Evolutionary conservation across 139 green algal genomes (phyloP).

Genomic region (Micractinium sp.): DNA sequence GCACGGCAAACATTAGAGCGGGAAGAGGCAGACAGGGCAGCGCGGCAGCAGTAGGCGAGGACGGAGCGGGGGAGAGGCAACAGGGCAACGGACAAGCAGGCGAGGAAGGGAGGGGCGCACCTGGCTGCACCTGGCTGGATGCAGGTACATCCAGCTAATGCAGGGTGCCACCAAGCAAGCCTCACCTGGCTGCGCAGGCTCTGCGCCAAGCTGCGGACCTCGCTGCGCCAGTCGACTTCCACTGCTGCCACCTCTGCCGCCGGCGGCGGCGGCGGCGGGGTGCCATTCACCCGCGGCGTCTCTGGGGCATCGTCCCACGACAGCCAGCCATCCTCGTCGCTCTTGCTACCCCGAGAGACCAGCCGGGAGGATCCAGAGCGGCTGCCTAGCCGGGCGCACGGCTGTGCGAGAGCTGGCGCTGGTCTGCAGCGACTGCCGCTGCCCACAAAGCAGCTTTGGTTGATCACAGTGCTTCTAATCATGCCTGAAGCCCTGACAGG

Average conservation of each 20-base stretch:
- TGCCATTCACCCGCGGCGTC: neutral
- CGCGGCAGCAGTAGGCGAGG: too few relatives aligned
- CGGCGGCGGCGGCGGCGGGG: neutral
- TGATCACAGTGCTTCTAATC: too few relatives aligned
- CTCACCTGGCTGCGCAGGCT: conserved; percentile 28
- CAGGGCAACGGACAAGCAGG: too few relatives aligned
- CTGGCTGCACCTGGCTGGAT: neutral
- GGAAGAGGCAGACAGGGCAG: too few relatives aligned
- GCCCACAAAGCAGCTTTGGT: too few relatives aligned
- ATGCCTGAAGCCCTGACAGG: too few relatives aligned
- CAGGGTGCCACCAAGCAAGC: neutral
- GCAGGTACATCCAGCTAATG: too few relatives aligned
- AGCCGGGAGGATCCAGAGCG: neutral
- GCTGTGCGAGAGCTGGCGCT: too few relatives aligned
- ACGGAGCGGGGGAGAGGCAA: too few relatives aligned
- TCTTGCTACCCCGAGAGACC: neutral
- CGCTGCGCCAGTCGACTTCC: conserved; percentile 1
- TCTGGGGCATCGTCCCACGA: conserved; percentile 25
- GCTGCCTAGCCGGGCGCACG: neutral
- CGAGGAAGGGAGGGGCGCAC: too few relatives aligned
- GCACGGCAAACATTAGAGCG: too few relatives aligned
- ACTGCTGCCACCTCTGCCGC: neutral
- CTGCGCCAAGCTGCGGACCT: conserved; percentile 13
- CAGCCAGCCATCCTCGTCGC: conserved; percentile 4
- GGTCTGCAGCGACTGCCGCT: too few relatives aligned